Evolutionary conservation across 768 basidiomycete species (phyloP), one percentile per base, ranked within the genome.

Genomic region (Amanita subjunquillea): DNA sequence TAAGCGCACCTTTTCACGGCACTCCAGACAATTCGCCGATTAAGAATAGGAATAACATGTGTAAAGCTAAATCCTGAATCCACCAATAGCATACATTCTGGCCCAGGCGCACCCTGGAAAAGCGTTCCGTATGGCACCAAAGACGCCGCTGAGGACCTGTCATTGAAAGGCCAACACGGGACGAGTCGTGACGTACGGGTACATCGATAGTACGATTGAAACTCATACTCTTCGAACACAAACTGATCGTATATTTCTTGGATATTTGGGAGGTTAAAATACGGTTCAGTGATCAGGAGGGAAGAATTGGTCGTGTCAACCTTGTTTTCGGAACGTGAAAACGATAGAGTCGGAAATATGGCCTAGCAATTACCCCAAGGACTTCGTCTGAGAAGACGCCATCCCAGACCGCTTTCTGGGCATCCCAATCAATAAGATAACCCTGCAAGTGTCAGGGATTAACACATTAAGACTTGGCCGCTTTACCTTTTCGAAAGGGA

Each of bases 61-160:
- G 93, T 94, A 67, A 87, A 97, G 67, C 91, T 93, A 71, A 94
- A 95, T 2, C 94, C 94, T 2, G 87, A 81, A 65, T 98, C 94
- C 29, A 97, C 74, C 49, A 98, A 72, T 45, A 96, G 66, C 57
- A 77, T 70, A 62, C 93, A 96, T 59, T 92, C 86, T 27, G 93
- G 82, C 22, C 69, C 57, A n/a, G 80, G 71, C 71, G 6, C 69
- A 70, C 46, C 68, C 48, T 72, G 65, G 62, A 89, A 91, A n/a
- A 93, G 71, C 9, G 68, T 68, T 4, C 91, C 88, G 67, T 83
- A 74, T 32, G 88, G 86, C 51, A 91, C 75, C 54, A 91, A 67
- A 2, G 87, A 80, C 48, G 92, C 91, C 55, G 89, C 91, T 95
- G 55, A 57, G 57, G 57, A 61, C 58, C 25, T 40, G 47, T 54